Evolutionary conservation across 495 filamentous ascomycete genomes (phyloP), one percentile per base, ranked within the genome.

Genomic region (Penicillium alfredii): DNA sequence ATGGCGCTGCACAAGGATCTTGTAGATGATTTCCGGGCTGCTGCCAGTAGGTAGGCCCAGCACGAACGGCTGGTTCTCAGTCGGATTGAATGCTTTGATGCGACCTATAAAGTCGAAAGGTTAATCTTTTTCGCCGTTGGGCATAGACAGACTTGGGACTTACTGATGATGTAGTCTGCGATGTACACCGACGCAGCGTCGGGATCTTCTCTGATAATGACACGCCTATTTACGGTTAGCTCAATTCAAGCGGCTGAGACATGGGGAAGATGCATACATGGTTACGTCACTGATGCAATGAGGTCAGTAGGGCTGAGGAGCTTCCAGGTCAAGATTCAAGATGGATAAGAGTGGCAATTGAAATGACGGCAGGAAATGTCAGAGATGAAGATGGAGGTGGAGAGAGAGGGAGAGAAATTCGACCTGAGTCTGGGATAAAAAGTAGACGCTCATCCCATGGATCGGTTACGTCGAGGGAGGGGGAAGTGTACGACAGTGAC

Each of bases 21-120:
- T 78, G 73, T 93, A 93, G 53, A 90, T 80, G 33, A 76, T 71
- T 35, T 86, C 74, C 0, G 86, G 86, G 44, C 80, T 87, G 48
- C 80, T 85, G 12, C 86, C 86, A 14, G 86, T 90, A 3, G 86
- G 86, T 9, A 93, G 74, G 33, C 86, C 86, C 13, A 93, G 78
- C 1, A 90, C 84, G 49, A 90, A 90, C 1, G 84, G 85, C 40
- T 80, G 75, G 44, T 67, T 55, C 13, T 78, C 71, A 0, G 80
- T 82, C 4, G 86, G 84, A 22, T 71, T 71, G 63, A 84, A 90
- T 26, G 72, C 56, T 32, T 81, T 79, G 68, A 93, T 88, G 28
- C 86, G 76, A 40, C 51, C 61, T 64, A 27, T 1, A 30, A 29
- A 8, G 13, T 28, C 8, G n/a, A 11, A n/a, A 29, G 10, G n/a